Percentiles rank a stretch among this genome's conserved stretches.
Conservation (phyloP, 2,329 filamentous ascomycete genomes). For the Biscogniauxia marginata region DNA sequence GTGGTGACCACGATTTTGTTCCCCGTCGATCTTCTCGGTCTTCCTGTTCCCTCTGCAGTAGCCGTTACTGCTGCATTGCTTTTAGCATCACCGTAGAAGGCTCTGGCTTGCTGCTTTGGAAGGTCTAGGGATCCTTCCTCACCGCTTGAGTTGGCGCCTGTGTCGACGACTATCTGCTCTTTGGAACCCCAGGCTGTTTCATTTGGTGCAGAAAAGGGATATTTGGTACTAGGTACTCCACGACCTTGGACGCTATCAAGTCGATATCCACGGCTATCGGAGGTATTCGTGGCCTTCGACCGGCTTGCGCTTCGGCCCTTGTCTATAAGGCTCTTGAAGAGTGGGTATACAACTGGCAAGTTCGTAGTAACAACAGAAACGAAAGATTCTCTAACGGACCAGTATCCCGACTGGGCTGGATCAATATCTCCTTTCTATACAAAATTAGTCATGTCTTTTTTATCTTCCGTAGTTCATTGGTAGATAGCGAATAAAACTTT, state of each 20-base stretch:
- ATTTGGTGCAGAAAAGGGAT: conserved; percentile 5
- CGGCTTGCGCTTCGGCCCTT: conserved; percentile 16
- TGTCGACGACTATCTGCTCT: conserved; percentile 16
- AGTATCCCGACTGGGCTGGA: conserved; percentile 34
- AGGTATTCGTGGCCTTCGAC: conserved; percentile 2
- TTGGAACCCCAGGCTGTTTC: conserved; percentile 15
- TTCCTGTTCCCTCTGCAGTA: background rate
- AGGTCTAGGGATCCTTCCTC: conserved; percentile 9
- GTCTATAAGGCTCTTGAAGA: conserved; percentile 26
- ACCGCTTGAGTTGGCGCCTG: background rate
- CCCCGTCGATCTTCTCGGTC: background rate
- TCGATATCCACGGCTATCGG: conserved; percentile 12
- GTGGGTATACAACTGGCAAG: conserved; percentile 39
- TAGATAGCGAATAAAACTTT: background rate
- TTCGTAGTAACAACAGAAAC: conserved; percentile 40
- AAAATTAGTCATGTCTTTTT: background rate
- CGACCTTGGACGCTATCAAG: conserved; percentile 12
- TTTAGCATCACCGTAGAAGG: background rate
- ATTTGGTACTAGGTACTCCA: background rate
- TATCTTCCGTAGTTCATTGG: no score
- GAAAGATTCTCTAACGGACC: conserved; percentile 41
- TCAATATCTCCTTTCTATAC: conserved; percentile 31
- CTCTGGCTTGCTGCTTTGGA: conserved; percentile 4
- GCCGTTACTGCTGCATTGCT: background rate
- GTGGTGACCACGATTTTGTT: conserved; percentile 17